Conservation (phyloP, 805 yeast species). For the Sungouiozyma intestinalis region DNA sequence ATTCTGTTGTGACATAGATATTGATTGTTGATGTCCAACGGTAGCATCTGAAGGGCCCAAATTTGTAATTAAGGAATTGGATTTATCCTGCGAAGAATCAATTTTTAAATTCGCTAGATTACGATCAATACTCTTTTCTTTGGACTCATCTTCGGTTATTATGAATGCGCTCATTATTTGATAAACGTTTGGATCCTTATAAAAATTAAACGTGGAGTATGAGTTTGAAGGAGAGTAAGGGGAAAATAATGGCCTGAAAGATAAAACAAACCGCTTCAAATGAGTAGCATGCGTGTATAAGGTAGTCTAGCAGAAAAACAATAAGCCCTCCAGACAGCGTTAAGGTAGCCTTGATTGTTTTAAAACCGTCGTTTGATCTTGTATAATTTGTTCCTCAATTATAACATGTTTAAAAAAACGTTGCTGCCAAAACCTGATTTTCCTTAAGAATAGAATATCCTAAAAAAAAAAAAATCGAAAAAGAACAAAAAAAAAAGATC, state of each 20-base stretch:
- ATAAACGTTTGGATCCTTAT: too few relatives aligned
- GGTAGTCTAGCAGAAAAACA: not conserved
- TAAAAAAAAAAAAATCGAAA: too few relatives aligned
- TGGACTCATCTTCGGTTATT: not conserved
- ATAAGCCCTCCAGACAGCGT: too few relatives aligned
- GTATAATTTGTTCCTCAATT: too few relatives aligned
- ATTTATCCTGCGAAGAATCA: not conserved
- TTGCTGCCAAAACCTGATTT: not conserved
- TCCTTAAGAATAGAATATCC: not conserved
- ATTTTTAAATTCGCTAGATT: not conserved
- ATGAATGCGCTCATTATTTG: not conserved
- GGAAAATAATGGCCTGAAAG: not conserved
- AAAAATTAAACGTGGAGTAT: too few relatives aligned
- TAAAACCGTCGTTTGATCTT: not conserved
- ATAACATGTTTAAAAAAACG: not conserved
- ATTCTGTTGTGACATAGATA: not conserved
- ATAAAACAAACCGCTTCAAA: not conserved
- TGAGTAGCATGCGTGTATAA: not conserved
- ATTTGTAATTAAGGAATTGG: not conserved
- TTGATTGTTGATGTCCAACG: not conserved
- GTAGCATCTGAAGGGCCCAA: constrained; percentile 1
- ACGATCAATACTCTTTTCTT: not conserved
- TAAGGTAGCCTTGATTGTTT: too few relatives aligned
- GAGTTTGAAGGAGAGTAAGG: not conserved
- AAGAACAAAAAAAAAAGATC: not conserved